These are phyloP conservation scores for Baeospora myosura DNA, from an alignment of 1,284 basidiomycete species.

Conservation along the genomic window DNA sequence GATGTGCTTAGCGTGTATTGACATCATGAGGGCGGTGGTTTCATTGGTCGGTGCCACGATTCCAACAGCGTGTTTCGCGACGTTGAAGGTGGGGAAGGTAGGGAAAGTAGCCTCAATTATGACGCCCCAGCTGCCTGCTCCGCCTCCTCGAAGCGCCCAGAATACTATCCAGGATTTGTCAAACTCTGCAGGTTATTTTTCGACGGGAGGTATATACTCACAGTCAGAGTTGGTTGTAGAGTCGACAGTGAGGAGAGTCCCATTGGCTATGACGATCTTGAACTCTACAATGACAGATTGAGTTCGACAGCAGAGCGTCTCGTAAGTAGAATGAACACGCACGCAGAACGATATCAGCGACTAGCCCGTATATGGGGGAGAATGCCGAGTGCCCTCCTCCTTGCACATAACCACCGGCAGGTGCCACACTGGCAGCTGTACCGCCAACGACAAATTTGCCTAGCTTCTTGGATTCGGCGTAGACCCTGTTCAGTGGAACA, in stretches of 20 bases:
- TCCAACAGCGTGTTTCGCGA: conserved; percentile 13
- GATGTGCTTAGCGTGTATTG: conserved; percentile 21
- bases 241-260: too few relatives aligned
- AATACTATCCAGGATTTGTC: conserved; percentile 17
- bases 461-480: conserved; percentile 15
- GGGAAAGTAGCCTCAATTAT: conserved; percentile 24
- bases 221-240: too few relatives aligned
- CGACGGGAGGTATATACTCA: conserved; percentile 1
- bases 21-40: conserved; percentile 11
- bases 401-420: conserved; percentile 25
- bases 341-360: conserved; percentile 25
- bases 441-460: conserved; percentile 24
- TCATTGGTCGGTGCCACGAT: conserved; percentile 9
- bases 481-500: conserved; percentile 18
- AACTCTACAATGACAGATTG: too few relatives aligned
- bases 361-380: conserved; percentile 22
- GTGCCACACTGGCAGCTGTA: conserved; percentile 21
- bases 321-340: conserved; percentile 20
- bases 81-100: conserved; percentile 24
- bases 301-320: too few relatives aligned
- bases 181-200: not conserved
- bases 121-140: conserved; percentile 27
- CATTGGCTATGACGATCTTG: too few relatives aligned
- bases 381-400: conserved; percentile 25
- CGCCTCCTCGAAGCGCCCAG: conserved; percentile 27